Percentiles rank a stretch among this genome's conserved stretches.
Evolutionary conservation across 1,284 basidiomycete species (phyloP).

Genomic region (Trichosporon asahii): DNA sequence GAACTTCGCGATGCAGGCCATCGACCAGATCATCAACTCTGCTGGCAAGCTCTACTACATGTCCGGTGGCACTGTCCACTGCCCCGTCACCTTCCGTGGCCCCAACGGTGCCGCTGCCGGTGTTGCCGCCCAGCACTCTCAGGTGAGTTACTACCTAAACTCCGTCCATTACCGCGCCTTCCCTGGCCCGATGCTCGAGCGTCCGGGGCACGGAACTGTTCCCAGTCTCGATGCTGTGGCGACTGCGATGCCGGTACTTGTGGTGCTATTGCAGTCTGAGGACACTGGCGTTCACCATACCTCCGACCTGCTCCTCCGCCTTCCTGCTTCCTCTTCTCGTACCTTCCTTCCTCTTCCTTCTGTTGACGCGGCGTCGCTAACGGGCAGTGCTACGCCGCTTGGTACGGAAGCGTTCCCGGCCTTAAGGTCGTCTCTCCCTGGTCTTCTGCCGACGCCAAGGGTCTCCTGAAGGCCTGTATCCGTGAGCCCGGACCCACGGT

Average conservation of each 20-base stretch:
- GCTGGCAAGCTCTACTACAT: conserved; percentile 99
- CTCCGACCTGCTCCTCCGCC: background rate
- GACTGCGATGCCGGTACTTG: background rate
- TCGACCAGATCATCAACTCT: conserved; percentile 99
- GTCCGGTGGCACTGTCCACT: conserved; percentile 97
- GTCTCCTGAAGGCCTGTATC: conserved; percentile 94
- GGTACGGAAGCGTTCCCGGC: conserved; percentile 96
- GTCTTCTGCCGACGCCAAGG: conserved; percentile 97
- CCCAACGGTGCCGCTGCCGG: conserved; percentile 98
- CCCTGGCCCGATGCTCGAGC: background rate
- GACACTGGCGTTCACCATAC: too few species aligned
- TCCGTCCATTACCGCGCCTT: background rate
- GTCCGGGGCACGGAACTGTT: too few species aligned
- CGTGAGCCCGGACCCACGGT: conserved; percentile 84
- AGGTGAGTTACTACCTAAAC: conserved; percentile 11
- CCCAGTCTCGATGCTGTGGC: background rate
- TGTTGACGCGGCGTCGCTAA: background rate
- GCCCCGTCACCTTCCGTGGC: conserved; percentile 98
- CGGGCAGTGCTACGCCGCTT: conserved; percentile 78
- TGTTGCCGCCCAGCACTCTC: conserved; percentile 84
- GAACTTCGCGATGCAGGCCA: conserved; percentile 63
- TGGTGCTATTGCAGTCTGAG: background rate
- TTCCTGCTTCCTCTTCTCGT: background rate
- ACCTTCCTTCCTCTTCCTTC: background rate
- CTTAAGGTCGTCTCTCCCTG: conserved; percentile 97